Base-by-base conservation (phyloP, 306 rosid genomes). In the Pueraria montana region DNA sequence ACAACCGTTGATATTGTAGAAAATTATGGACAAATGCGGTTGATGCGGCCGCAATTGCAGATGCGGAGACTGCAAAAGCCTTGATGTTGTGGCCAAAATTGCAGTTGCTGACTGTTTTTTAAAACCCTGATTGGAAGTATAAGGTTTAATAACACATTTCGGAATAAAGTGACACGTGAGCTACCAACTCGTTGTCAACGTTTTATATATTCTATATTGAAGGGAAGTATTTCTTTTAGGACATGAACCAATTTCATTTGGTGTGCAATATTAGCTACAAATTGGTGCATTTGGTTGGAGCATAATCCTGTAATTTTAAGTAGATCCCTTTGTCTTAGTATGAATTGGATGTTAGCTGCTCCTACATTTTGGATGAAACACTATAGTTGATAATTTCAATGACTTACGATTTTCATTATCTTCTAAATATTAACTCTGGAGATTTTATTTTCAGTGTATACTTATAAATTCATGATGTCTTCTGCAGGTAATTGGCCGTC, bases 401-500 rank as follows among this genome's bases (percentile, higher is more conserved):
- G 72, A 14, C 72, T 16, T 65, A 2, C 40, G 24, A 43, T 50
- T 64, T 61, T 71, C 49, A 40, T 50, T 26, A 53, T 56, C 43
- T 55, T 46, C 23, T 68, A 48, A 80, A 59, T 48, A 17, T 23
- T 78, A 42, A 66, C 76, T 30, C 59, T 45, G 74, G 23, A 24
- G 20, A 56, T 66, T 38, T 70, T 70, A 14, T 58, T 49, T 68
- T 56, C 46, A 48, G 56, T 67, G 59, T 73, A 55, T 80, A 32
- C 50, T 78, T 45, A 64, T 78, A 10, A 62, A 36, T 66, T 50
- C 58, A 13, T 11, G 52, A 72, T 62, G 73, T 78, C 65, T 74
- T 88, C 50, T 86, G 52, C 89, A 95, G 99, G 99, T 90, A 92
- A 87, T 86, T 96, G 99, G 99, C 99, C 99, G 4, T 93, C 98